These are phyloP conservation scores for Globisporangium nagaii DNA, from an alignment of 352 stramenopile genomes.

Conservation along the genomic window DNA sequence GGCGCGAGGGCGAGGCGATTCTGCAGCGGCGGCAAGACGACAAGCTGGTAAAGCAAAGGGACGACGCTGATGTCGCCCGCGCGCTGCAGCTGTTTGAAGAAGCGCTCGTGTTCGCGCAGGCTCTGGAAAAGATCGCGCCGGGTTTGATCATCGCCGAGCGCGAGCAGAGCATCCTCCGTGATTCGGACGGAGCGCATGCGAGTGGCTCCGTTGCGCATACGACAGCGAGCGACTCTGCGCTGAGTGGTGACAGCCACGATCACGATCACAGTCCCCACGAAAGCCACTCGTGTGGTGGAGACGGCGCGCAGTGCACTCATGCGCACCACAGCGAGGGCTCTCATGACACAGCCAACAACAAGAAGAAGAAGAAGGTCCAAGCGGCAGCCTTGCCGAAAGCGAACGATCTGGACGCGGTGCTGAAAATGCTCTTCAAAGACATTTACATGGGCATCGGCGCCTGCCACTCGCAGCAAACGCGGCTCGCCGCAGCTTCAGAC, in stretches of 20 bases:
- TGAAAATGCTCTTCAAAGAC: slow-evolving; percentile 70
- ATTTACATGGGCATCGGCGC: slow-evolving; percentile 46
- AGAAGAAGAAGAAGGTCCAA: slow-evolving; percentile 3
- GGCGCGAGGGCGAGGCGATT: slow-evolving; percentile 30
- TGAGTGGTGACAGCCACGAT: not conserved
- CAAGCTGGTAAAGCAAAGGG: slow-evolving; percentile 6
- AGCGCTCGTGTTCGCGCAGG: slow-evolving; percentile 23
- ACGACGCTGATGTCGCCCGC: not conserved
- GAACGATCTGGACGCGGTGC: slow-evolving; percentile 44
- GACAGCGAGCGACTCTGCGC: not conserved
- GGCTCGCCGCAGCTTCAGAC: slow-evolving; percentile 38
- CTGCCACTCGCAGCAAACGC: slow-evolving; percentile 24
- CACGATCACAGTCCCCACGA: slow-evolving; percentile 5
- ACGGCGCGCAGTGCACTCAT: not conserved
- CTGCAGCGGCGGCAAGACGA: slow-evolving; percentile 12
- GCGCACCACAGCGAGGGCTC: too few species aligned
- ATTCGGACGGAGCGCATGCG: not conserved
- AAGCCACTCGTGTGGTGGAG: slow-evolving; percentile 5
- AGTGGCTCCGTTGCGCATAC: not conserved
- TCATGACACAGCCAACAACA: slow-evolving; percentile 5
- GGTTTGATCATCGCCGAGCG: slow-evolving; percentile 25
- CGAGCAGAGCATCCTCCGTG: not conserved
- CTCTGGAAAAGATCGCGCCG: slow-evolving; percentile 36
- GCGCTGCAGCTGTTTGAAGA: slow-evolving; percentile 25
- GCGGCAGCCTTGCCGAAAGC: slow-evolving; percentile 23